These are phyloP conservation scores for Pseudopyricularia javanii DNA, from an alignment of 2,329 filamentous ascomycete genomes.

Conservation along the genomic window DNA sequence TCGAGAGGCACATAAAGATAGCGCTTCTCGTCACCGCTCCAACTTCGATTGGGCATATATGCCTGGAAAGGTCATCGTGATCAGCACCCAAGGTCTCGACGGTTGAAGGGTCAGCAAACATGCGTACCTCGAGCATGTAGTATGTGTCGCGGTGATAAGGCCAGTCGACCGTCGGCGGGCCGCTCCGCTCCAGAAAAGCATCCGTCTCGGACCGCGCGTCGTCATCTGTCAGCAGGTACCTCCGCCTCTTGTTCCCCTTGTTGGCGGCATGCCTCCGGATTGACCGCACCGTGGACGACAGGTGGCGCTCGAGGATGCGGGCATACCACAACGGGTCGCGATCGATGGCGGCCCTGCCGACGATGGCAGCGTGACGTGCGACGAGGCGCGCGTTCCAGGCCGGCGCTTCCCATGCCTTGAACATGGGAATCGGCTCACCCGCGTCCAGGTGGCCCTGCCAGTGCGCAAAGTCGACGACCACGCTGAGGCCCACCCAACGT, in stretches of 20 bases:
- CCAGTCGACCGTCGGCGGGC: slow-evolving; percentile 37
- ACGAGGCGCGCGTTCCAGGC: slow-evolving; percentile 37
- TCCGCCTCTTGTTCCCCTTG: slow-evolving; percentile 30
- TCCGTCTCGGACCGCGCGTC: slow-evolving; percentile 35
- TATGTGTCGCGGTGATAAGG: slow-evolving; percentile 45
- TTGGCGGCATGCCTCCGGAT: slow-evolving; percentile 28
- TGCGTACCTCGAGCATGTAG: slow-evolving; percentile 35
- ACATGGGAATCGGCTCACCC: slow-evolving; percentile 37
- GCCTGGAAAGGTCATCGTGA: slow-evolving; percentile 14
- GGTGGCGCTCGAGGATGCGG: slow-evolving; percentile 18
- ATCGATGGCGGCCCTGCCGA: slow-evolving; percentile 26
- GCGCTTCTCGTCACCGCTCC: slow-evolving; percentile 27
- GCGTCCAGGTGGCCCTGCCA: slow-evolving; percentile 40
- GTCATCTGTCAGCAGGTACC: slow-evolving; percentile 18
- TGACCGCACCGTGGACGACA: slow-evolving; percentile 17
- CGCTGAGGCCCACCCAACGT: slow-evolving; percentile 41
- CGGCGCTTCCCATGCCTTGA: slow-evolving; percentile 31
- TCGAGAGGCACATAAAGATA: slow-evolving; percentile 36
- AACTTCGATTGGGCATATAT: slow-evolving; percentile 43
- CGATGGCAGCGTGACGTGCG: slow-evolving; percentile 26
- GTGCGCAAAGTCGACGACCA: slow-evolving; percentile 41
- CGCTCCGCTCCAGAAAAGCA: slow-evolving; percentile 33
- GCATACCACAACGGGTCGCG: slow-evolving; percentile 35
- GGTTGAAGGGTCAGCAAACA: not conserved
- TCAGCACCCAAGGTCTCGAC: not conserved